A percentile compares a stretch with the other conserved stretches of the same genome.
Conservation (phyloP, 2,329 filamentous ascomycete species). For the Periconia sp. region DNA sequence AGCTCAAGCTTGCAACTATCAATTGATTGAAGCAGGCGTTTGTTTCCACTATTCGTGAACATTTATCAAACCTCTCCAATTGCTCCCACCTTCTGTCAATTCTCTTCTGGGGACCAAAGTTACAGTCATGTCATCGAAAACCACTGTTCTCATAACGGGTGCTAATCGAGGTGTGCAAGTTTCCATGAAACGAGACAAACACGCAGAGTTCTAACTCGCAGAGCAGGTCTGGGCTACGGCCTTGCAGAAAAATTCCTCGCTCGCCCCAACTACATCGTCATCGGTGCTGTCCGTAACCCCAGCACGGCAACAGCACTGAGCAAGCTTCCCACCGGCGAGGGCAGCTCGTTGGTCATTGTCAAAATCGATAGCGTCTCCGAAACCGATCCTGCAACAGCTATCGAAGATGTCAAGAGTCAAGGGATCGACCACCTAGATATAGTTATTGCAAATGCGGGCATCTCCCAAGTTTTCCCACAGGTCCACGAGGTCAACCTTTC, state of each 20-base stretch:
- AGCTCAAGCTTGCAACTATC: too few relatives aligned
- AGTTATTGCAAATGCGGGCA: slow-evolving; percentile 57
- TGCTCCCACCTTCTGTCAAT: too few relatives aligned
- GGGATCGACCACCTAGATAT: slow-evolving; percentile 51
- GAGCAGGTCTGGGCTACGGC: slow-evolving; percentile 33
- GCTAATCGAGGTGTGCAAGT: background rate
- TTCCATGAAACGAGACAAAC: background rate
- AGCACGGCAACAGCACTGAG: slow-evolving; percentile 3
- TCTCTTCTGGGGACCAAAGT: background rate
- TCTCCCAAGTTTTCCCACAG: slow-evolving; percentile 15
- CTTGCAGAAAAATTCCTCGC: slow-evolving; percentile 7
- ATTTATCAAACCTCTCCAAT: too few relatives aligned
- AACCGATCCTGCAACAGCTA: slow-evolving; percentile 9
- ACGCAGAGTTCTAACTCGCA: background rate
- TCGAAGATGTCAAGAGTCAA: slow-evolving; percentile 5
- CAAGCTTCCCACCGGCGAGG: slow-evolving; percentile 36
- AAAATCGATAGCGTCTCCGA: slow-evolving; percentile 12
- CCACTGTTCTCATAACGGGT: slow-evolving; percentile 3
- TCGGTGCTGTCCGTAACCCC: slow-evolving; percentile 17
- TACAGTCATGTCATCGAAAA: background rate
- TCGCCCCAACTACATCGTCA: slow-evolving; percentile 17
- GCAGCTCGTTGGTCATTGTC: slow-evolving; percentile 17
- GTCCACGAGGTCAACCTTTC: background rate
- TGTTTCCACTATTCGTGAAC: too few relatives aligned
- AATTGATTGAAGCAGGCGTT: too few relatives aligned